Evolutionary conservation across 495 filamentous ascomycete genomes (phyloP), one percentile per base, ranked within the genome.

Genomic region (Pseudoneurospora amorphoporcata): DNA sequence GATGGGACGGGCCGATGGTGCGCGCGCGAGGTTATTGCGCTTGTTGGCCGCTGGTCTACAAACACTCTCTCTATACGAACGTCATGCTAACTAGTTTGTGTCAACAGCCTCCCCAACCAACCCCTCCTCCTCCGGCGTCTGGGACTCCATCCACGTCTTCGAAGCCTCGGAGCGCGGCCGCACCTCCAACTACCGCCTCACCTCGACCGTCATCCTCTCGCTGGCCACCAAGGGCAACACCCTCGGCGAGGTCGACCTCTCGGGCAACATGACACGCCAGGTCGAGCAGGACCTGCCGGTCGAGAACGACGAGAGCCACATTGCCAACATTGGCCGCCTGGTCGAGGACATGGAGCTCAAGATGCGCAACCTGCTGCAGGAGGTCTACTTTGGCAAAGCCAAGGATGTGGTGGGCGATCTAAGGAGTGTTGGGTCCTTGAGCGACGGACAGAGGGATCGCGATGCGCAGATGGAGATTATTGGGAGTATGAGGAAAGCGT

Each of bases 281-380:
- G 88, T 97, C 41, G 94, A 98, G 84, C 88, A 89, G 75, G 94
- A 98, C 82, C 82, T 97, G 81, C 89, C 92, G 6, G 92, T 97
- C 16, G 92, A 95, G 72, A 92, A 90, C 75, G 96, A 99, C 82
- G 90, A 90, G 68, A 93, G 92, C 82, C 95, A 99, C 83, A 94
- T 99, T 74, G 92, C 92, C 69, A 99, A 99, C 81, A 93, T 98
- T 74, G 95, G 95, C 47, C 87, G 89, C 81, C 85, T 99, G 78
- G 95, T 99, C 68, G 95, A 99, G 85, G 96, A 99, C 84, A 98
- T 99, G 95, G 95, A 99, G 84, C 87, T 97, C 80, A 97, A 98
- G 88, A 99, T 99, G 96, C 90, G 95, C 69, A 99, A 98, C 80
- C 81, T 98, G 82, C 85, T 99, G 79, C 96, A 98, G 86, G 95